Evolutionary conservation across 495 filamentous ascomycete genomes (phyloP), one percentile per base, ranked within the genome.

Genomic region (Clavariopsis aquatica): DNA sequence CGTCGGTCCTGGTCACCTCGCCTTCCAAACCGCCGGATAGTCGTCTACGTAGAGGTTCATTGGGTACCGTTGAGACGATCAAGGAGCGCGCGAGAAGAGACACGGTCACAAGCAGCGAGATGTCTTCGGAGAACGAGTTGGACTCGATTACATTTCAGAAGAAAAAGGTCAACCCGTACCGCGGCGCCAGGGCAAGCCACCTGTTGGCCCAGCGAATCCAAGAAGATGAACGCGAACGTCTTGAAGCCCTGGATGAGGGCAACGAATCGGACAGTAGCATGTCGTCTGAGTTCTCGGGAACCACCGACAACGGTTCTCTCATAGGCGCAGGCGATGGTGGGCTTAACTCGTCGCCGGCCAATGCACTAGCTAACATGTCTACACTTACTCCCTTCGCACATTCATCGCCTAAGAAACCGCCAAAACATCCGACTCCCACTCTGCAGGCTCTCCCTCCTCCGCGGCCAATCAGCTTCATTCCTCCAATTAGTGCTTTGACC

Each of bases 91-190:
- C 87, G 2, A 83, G 92, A 52, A 79, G 91, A 64, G 92, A 95
- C 73, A 97, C 92, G 0, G 87, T 90, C 9, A 95, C 92, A 1
- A 96, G 92, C 74, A 95, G 91, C 73, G 92, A 97, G 55, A 83
- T 97, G 64, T 96, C 91, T 0, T 95, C 92, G 0, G 92, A 96
- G 65, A 93, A 93, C 69, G 92, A 94, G 62, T 79, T 92, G 41
- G 90, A 92, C 43, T 78, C 85, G 0, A 85, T 85, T 12, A 79
- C 82, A 4, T 89, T 86, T 78, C 88, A 75, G 75, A 80, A 76
- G 70, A 85, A 75, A 65, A 86, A 81, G 49, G 78, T 86, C 56
- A 78, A 87, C 70, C 77, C 82, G 61, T 78, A 77, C 28, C 69
- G 41, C 71, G 78, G 62, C 69, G 83, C 76, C 56, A 83, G 84